Percentiles rank a stretch among this genome's conserved stretches.
phyloP scores from a whole-genome alignment of 2,329 filamentous ascomycete species.

The Mycosphaerelloides madeirae region DNA sequence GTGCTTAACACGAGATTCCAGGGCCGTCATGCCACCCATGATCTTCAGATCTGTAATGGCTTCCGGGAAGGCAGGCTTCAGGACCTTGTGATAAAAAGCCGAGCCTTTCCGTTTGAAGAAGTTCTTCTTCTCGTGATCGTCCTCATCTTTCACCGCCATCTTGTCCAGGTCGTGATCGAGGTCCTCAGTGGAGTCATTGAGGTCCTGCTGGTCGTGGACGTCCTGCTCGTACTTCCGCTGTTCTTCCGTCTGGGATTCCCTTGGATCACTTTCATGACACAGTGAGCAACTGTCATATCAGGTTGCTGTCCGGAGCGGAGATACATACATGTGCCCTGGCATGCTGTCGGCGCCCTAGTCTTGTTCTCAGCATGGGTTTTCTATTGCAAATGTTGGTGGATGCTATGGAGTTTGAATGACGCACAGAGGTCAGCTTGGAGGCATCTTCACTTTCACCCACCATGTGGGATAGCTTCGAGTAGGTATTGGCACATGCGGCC shows the following conservation, averaged over 20 bases:
- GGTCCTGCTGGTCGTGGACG: conserved; percentile 10
- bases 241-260: conserved; percentile 11
- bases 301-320: background rate
- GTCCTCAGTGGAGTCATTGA: conserved; percentile 9
- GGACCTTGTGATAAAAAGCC: conserved; percentile 22
- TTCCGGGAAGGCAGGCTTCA: conserved; percentile 26
- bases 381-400: too few relatives aligned
- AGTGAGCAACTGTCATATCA: background rate
- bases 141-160: conserved; percentile 7
- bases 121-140: conserved; percentile 9
- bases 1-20: conserved; percentile 25
- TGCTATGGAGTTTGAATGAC: too few relatives aligned
- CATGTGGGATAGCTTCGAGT: too few relatives aligned
- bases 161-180: conserved; percentile 10
- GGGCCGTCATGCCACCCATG: conserved; percentile 22
- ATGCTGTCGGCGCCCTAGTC: background rate
- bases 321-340: conserved; percentile 1
- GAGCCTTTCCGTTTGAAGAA: conserved; percentile 14
- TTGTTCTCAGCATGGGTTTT: too few relatives aligned
- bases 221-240: conserved; percentile 15
- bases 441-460: too few relatives aligned
- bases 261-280: background rate
- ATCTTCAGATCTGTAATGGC: conserved; percentile 28
- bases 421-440: too few relatives aligned
- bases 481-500: too few relatives aligned